These are phyloP conservation scores for Candida pini DNA, from an alignment of 805 yeast species.

Conservation along the genomic window DNA sequence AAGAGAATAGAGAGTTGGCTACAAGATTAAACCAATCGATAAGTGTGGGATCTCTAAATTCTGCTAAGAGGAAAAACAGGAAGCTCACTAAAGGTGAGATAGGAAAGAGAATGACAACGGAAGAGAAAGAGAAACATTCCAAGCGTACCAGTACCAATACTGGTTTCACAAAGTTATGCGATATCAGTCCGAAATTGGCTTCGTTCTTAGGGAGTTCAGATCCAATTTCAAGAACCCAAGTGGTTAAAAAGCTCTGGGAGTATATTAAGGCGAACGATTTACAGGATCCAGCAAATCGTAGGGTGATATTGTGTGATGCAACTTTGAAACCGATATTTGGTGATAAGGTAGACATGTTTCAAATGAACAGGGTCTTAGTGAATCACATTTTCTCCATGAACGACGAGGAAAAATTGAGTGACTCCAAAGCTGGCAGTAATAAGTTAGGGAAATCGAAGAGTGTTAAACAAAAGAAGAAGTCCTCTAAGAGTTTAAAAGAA, in stretches of 20 bases:
- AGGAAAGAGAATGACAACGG: conserved; percentile 5
- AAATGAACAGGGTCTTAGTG: conserved; percentile 49
- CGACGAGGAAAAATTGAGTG: no score
- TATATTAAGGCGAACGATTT: conserved; percentile 57
- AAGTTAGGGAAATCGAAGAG: no score
- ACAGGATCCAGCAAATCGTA: conserved; percentile 62
- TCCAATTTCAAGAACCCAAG: conserved; percentile 58
- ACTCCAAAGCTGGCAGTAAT: no score
- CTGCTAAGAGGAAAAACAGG: conserved; percentile 5
- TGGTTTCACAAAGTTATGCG: conserved; percentile 38
- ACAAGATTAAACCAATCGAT: conserved; percentile 31
- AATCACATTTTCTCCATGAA: conserved; percentile 38
- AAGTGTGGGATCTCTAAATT: conserved; percentile 15
- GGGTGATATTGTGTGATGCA: conserved; percentile 63
- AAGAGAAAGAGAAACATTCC: conserved; percentile 8
- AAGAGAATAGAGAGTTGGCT: conserved; percentile 38
- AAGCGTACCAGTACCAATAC: conserved; percentile 11
- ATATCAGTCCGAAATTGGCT: conserved; percentile 46
- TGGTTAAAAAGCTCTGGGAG: conserved; percentile 65
- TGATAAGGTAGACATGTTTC: conserved; percentile 50
- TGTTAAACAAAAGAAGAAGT: no score
- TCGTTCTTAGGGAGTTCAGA: conserved; percentile 38
- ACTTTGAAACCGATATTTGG: conserved; percentile 55
- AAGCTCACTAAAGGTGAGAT: conserved; percentile 2
- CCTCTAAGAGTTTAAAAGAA: no score